These are phyloP conservation scores for Hydnomerulius pinastri DNA, from an alignment of 768 basidiomycete genomes.

Conservation along the genomic window DNA sequence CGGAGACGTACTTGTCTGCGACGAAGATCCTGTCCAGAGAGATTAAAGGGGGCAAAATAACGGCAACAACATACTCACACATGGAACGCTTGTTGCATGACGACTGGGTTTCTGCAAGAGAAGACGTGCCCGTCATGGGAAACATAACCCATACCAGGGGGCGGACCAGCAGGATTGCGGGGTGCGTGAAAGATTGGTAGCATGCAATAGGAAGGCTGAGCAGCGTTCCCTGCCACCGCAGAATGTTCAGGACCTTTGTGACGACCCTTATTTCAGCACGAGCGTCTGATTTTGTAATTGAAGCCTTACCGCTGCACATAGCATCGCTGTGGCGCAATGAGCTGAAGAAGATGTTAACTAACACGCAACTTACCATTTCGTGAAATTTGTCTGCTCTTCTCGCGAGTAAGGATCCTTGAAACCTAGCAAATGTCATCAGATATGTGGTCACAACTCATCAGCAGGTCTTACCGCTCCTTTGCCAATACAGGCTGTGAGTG, in stretches of 20 bases:
- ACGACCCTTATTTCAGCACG: background rate
- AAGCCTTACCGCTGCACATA: slow-evolving; percentile 41
- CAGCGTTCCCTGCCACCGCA: slow-evolving; percentile 31
- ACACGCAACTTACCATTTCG: slow-evolving; percentile 46
- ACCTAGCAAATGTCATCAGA: slow-evolving; percentile 32
- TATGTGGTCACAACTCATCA: background rate
- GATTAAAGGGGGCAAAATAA: background rate
- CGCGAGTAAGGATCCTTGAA: slow-evolving; percentile 66
- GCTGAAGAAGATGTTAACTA: background rate
- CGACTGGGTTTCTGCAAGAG: slow-evolving; percentile 48
- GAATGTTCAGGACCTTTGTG: slow-evolving; percentile 48
- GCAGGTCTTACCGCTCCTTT: slow-evolving; percentile 47
- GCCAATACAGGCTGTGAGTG: slow-evolving; percentile 58
- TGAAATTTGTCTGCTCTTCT: slow-evolving; percentile 56
- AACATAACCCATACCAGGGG: slow-evolving; percentile 41
- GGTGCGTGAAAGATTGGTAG: slow-evolving; percentile 51
- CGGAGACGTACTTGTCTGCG: slow-evolving; percentile 40
- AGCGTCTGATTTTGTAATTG: background rate
- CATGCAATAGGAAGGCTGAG: slow-evolving; percentile 51
- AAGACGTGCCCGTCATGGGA: slow-evolving; percentile 55
- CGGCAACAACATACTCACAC: slow-evolving; percentile 39
- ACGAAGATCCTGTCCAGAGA: slow-evolving; percentile 40
- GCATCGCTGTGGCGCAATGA: no score
- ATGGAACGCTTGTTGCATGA: slow-evolving; percentile 52
- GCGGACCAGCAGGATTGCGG: slow-evolving; percentile 20